A percentile compares a stretch with the other conserved stretches of the same genome.
Conservation (phyloP, 768 basidiomycete species). For the Hypholoma fasciculare region DNA sequence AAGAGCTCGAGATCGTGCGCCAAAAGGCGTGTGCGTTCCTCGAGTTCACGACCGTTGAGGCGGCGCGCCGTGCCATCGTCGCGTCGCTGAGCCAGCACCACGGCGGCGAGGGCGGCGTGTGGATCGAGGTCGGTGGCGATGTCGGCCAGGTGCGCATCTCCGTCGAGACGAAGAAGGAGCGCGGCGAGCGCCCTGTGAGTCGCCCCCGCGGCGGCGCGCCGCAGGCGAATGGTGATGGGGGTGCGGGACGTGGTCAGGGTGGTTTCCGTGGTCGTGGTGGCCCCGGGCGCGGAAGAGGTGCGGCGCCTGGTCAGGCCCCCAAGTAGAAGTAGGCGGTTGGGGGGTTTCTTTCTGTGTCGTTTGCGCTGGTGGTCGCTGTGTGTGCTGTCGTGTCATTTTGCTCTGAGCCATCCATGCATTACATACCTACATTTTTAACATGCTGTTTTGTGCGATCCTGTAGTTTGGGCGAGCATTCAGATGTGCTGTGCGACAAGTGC, state of each 20-base stretch:
- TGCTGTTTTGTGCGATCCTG: not conserved
- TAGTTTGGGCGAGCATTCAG: not conserved
- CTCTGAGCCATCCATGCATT: conserved; percentile 1
- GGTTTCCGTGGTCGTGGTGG: conserved; percentile 25
- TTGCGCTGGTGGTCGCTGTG: not conserved
- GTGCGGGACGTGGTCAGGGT: conserved; percentile 24
- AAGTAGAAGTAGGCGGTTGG: not conserved
- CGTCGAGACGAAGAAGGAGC: conserved; percentile 91
- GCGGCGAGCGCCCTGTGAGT: conserved; percentile 72
- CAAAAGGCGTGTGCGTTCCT: conserved; percentile 92
- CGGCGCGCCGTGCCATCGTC: conserved; percentile 84
- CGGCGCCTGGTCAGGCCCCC: not conserved
- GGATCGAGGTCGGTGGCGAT: conserved; percentile 66
- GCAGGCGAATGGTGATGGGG: conserved; percentile 34
- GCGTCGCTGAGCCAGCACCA: conserved; percentile 61
- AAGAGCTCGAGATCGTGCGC: conserved; percentile 88
- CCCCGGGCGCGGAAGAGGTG: conserved; percentile 23
- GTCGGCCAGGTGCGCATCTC: conserved; percentile 54
- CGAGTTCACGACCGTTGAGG: conserved; percentile 77
- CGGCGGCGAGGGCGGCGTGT: conserved; percentile 91
- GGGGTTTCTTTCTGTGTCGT: not conserved
- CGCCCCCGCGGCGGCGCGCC: conserved; percentile 65
- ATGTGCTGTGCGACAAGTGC: not conserved
- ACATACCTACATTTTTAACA: conserved; percentile 1
- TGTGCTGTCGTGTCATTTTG: not conserved